Base-by-base conservation (phyloP, 371 early-diverging fungal genomes). In the Mucor mucedo region DNA sequence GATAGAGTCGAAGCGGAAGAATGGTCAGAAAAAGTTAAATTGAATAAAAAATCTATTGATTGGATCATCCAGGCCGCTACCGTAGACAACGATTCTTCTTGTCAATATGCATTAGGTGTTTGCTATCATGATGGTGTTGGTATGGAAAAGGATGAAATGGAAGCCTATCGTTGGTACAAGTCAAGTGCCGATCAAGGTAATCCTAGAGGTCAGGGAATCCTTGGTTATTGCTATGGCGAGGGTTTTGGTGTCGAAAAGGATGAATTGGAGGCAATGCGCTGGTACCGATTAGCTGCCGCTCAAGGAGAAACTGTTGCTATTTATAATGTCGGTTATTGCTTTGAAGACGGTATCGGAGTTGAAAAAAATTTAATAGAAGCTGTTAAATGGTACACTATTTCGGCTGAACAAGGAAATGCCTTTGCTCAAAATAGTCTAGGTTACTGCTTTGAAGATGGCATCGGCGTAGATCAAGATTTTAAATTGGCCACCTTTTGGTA, bases 311-410 rank as follows among this genome's bases (percentile, higher is more conserved):
- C 95, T 0, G 90, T 90, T 7, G 93, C 97, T 6, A 94, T 93
- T 27, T 98, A 95, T 74, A 87, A 97, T 53, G 87, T 93, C 1
- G 98, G 92, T 4, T 95, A 95, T 29, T 97, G 96, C 74, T 92
- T 95, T 69, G 98, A 97, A 68, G 76, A 90, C 39, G 98, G 96
- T 16, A 91, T 93, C 13, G 98, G 98, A 29, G 90, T 91, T 10
- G 88, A 89, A 52, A 82, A 89, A 10, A 93, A 98, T 69, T 72
- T 78, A 9, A 68, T 70, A 7, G 86, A 94, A 13, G 91, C 97
- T 0, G 79, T 95, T 21, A 92, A 92, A 66, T 95, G 91, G 71
- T 99, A 93, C 70, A 88, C 91, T 63, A 91, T 96, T 75, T 91
- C 96, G 0, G 98, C 98, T 0, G 85, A 84, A 55, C 78, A 83